Evolutionary conservation across 495 filamentous ascomycete species (phyloP), one percentile per base, ranked within the genome.

Genomic region (Aspergillus sclerotiicarbonarius): DNA sequence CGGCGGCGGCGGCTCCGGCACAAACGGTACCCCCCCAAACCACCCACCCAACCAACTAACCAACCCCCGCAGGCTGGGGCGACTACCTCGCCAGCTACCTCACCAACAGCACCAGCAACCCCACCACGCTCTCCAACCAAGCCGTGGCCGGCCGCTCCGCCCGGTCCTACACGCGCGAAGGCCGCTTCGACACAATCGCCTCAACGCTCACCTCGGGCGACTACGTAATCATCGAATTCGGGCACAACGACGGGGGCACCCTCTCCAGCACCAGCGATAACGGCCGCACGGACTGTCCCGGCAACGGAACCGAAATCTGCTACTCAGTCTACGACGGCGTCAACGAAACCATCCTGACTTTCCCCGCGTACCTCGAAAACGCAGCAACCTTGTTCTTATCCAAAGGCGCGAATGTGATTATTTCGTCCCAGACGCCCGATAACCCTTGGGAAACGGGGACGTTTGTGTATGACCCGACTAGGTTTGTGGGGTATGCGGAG

Each of bases 171-270:
- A 82, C 77, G 0, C 78, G 82, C 58, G 84, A 87, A 67, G 79
- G 78, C 50, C 83, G 81, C 29, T 87, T 87, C 74, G 60, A 74
- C 44, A 73, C 73, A 13, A 77, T 87, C 59, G 78, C 80, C 62
- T 58, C 64, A 46, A 56, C 70, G 18, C 70, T 86, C 16, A 54
- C 76, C 37, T 20, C 72, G 8, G 80, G 79, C 45, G 84, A 87
- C 67, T 82, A 74, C 66, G 82, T 86, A 39, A 71, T 86, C 46
- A 84, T 86, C 62, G 82, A 84, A 61, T 85, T 87, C 57, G 84
- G 84, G 1, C 84, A 87, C 74, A 87, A 87, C 66, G 84, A 87
- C 62, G 84, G 84, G 52, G 82, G 84, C 10, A 82, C 80, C 6
- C 77, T 86, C 4, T 25, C 25, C 25, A 71, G 73, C 8, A 71